phyloP scores from a whole-genome alignment of 306 rosid species.

The Lathyrus oleraceus region DNA sequence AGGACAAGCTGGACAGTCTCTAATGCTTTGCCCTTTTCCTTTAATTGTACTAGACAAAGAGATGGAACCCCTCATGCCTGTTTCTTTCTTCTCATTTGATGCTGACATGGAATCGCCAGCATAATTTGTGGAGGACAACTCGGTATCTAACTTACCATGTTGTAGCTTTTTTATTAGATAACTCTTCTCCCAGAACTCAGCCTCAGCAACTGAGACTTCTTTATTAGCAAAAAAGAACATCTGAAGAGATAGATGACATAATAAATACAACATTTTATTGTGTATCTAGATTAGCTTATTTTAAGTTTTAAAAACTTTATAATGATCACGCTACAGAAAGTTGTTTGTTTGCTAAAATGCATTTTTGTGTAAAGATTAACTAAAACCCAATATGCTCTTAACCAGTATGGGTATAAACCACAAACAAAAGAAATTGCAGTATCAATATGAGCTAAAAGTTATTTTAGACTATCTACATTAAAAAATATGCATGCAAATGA shows the following conservation, averaged over 20 bases:
- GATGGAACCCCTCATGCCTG: conserved; percentile 51
- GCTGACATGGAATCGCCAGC: conserved; percentile 36
- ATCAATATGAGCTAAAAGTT: conserved; percentile 23
- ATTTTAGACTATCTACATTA: not conserved
- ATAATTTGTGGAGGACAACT: conserved; percentile 36
- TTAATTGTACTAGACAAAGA: conserved; percentile 44
- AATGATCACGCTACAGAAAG: not conserved
- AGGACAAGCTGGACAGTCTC: conserved; percentile 66
- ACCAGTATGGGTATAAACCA: conserved; percentile 14
- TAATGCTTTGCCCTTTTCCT: conserved; percentile 55
- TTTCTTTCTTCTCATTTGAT: conserved; percentile 51
- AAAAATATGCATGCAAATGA: conserved; percentile 1
- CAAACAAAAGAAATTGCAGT: conserved; percentile 2
- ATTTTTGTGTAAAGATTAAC: not conserved
- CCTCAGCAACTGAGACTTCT: conserved; percentile 69
- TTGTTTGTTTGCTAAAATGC: not conserved
- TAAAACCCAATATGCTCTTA: conserved; percentile 15
- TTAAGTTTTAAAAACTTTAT: conserved; percentile 10
- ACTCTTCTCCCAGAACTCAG: conserved; percentile 98
- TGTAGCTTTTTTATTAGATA: conserved; percentile 63
- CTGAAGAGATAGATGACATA: conserved; percentile 45
- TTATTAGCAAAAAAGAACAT: conserved; percentile 80
- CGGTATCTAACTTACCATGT: conserved; percentile 45
- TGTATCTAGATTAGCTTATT: conserved; percentile 10
- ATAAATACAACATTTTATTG: conserved; percentile 31